Conservation (phyloP, 2,329 filamentous ascomycete species). For the Trichoderma sp. region DNA sequence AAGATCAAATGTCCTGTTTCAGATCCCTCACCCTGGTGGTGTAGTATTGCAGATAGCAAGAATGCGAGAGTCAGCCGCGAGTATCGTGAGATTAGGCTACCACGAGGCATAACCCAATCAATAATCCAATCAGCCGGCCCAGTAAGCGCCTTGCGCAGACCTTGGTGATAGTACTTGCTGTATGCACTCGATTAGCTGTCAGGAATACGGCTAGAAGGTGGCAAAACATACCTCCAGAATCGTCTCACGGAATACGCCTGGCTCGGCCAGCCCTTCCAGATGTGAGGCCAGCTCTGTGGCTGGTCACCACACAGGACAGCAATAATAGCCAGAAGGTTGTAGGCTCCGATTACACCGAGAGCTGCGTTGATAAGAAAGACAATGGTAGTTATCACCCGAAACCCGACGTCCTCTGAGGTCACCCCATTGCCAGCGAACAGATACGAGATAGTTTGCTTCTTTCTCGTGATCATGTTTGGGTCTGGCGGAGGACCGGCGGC, state of each 20-base stretch:
- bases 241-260: not conserved
- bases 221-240: not conserved
- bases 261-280: not conserved
- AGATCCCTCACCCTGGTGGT: not conserved
- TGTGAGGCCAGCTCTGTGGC: not conserved
- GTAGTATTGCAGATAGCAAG: not conserved
- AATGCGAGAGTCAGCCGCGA: not conserved
- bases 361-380: not conserved
- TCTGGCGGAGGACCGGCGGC: not conserved
- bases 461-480: not conserved
- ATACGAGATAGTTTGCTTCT: not conserved
- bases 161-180: conserved; percentile 11
- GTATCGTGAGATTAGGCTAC: not conserved
- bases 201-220: not conserved
- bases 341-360: not conserved
- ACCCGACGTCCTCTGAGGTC: not conserved
- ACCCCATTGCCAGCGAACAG: not conserved
- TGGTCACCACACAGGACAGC: not conserved
- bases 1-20: conserved; percentile 9
- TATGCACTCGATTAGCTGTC: not conserved
- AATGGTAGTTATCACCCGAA: not conserved
- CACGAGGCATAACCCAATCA: conserved; percentile 2
- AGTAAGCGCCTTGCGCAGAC: not conserved
- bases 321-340: not conserved
- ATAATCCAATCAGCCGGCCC: conserved; percentile 2